Base-by-base conservation (phyloP, 805 yeast species). In the Metschnikowia continentalis region DNA sequence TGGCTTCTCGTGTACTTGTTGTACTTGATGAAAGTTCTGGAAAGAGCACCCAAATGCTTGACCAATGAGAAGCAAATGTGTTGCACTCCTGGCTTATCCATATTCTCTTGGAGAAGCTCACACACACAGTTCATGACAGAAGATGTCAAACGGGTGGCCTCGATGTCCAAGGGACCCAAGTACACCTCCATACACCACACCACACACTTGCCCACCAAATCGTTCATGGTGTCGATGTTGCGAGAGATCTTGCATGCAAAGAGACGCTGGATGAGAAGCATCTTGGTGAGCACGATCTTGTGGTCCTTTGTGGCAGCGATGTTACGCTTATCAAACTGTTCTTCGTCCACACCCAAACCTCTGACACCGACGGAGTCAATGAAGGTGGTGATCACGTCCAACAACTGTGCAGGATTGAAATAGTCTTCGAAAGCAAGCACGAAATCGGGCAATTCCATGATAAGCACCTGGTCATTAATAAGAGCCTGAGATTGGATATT, bases 71-170 rank as follows among this genome's bases (percentile, higher is more conserved):
- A 77, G 49, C 81, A 69, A 8, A 80, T 66, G 3, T 70, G 59
- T 7, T 64, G 62, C 23, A 68, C 66, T 13, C 62, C 58, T 13
- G 62, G 63, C 8, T 54, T 48, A 20, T 66, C 56, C 26, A 71
- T 63, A n/a, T 54, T 62, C 46, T 56, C 62, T 74, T 65, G 76
- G 59, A 62, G 69, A 54, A 54, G 64, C 57, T 63, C 64, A 52
- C 83, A 71, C 32, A 80, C 72, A 15, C 84, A 74, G 38, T 82
- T 68, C 59, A 86, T 61, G 22, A 83, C 72, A 19, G 84, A 79
- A 50, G 80, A 76, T 0, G 90, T 86, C 54, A 87, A 68, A 65
- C 95, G 76, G 1, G 83, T 63, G 15, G 86, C 79, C 41, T 82
- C 88, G 22, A 82, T 57, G 59, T 81, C 87, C 17, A 68, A 67